Evolutionary conservation across 2,329 filamentous ascomycete species (phyloP).

Genomic region (Xylariales sp.): DNA sequence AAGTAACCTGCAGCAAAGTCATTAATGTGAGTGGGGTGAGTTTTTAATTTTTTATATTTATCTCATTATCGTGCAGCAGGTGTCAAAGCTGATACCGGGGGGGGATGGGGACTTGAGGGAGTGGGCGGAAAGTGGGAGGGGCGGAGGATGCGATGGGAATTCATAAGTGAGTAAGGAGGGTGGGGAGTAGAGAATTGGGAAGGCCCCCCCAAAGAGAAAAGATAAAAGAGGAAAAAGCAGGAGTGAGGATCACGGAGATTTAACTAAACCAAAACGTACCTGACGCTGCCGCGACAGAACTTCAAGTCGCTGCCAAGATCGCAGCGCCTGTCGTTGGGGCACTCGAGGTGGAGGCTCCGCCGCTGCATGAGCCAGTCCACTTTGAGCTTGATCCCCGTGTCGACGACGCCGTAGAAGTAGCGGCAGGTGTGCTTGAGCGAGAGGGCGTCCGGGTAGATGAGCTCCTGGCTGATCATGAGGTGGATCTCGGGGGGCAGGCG

Average conservation of each 20-base stretch:
- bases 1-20: conserved; percentile 45
- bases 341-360: conserved; percentile 58
- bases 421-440: conserved; percentile 63
- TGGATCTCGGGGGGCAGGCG: conserved; percentile 64
- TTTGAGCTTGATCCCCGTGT: conserved; percentile 62
- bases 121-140: too few relatives aligned
- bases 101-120: too few relatives aligned
- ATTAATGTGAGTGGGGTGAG: too few relatives aligned
- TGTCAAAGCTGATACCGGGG: too few relatives aligned
- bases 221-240: not conserved
- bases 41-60: too few relatives aligned
- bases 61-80: too few relatives aligned
- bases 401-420: conserved; percentile 60
- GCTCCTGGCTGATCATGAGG: conserved; percentile 52
- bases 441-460: conserved; percentile 67
- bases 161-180: too few relatives aligned
- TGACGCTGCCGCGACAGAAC: conserved; percentile 57
- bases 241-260: not conserved
- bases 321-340: conserved; percentile 54
- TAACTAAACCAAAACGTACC: conserved; percentile 37
- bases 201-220: too few relatives aligned
- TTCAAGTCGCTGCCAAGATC: conserved; percentile 55
- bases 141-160: too few relatives aligned
- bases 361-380: conserved; percentile 66
- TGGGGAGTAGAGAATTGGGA: too few relatives aligned